These are phyloP conservation scores for Talaromyces ruber DNA, from an alignment of 495 filamentous ascomycete species.

Conservation along the genomic window DNA sequence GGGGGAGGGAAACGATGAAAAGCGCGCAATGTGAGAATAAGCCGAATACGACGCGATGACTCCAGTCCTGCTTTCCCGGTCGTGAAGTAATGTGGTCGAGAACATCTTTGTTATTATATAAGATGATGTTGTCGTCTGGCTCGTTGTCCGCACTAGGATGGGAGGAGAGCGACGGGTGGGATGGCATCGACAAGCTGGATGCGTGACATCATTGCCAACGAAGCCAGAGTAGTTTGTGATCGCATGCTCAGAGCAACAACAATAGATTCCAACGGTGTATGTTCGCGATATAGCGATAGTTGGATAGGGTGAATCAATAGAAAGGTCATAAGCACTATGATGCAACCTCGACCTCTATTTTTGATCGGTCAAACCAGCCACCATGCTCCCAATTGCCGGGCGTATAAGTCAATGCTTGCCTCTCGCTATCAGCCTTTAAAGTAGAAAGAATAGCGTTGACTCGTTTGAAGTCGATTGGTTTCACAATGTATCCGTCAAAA, in stretches of 20 bases:
- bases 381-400: slow-evolving; percentile 64
- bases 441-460: slow-evolving; percentile 52
- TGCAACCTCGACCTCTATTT: not conserved
- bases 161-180: not conserved
- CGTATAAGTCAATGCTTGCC: slow-evolving; percentile 44
- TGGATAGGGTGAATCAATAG: not conserved
- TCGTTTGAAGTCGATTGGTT: slow-evolving; percentile 65
- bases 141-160: not conserved
- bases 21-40: not conserved
- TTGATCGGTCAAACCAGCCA: slow-evolving; percentile 52
- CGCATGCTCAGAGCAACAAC: not conserved
- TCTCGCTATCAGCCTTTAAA: slow-evolving; percentile 38
- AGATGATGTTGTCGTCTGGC: not conserved
- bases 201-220: not conserved
- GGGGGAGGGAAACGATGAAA: not conserved
- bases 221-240: not conserved
- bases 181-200: not conserved
- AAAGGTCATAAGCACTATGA: not conserved
- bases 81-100: not conserved
- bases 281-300: too few species aligned
- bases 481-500: slow-evolving; percentile 87
- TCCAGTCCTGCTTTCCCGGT: not conserved
- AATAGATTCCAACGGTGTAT: not conserved
- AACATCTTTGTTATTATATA: not conserved
- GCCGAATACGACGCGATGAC: not conserved